These are phyloP conservation scores for Cryptococcus amylolentus DNA, from an alignment of 1,284 basidiomycete species.

Conservation along the genomic window DNA sequence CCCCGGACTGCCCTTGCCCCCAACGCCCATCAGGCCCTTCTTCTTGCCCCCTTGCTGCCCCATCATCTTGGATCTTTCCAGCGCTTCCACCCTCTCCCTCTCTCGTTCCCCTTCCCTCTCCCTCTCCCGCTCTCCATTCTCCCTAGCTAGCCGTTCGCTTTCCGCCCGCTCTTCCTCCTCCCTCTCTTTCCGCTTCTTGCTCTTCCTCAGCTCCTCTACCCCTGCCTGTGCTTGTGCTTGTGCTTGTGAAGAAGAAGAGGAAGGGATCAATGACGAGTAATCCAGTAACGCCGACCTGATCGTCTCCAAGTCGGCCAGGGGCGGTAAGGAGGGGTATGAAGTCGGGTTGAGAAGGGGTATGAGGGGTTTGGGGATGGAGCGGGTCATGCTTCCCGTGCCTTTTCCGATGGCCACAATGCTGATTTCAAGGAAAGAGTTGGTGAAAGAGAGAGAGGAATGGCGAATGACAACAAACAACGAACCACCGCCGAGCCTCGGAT, in stretches of 20 bases:
- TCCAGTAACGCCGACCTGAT: conserved; percentile 61
- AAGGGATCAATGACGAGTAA: conserved; percentile 57
- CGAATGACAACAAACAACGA: too few species aligned
- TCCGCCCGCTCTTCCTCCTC: conserved; percentile 66
- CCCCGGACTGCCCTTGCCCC: conserved; percentile 16
- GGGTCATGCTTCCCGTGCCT: not conserved
- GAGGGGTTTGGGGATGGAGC: conserved; percentile 24
- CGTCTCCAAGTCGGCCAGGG: conserved; percentile 65
- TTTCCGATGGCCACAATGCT: not conserved
- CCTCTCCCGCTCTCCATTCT: conserved; percentile 64
- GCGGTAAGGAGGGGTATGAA: conserved; percentile 56
- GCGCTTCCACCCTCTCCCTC: conserved; percentile 58
- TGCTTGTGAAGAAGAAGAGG: conserved; percentile 60
- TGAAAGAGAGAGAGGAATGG: too few species aligned
- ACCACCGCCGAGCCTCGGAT: too few species aligned
- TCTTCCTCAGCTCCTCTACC: conserved; percentile 64
- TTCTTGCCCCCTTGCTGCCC: conserved; percentile 25
- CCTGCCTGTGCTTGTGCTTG: conserved; percentile 56
- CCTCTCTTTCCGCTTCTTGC: conserved; percentile 66
- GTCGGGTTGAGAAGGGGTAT: conserved; percentile 37
- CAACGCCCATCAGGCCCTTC: conserved; percentile 6
- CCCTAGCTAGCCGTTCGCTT: conserved; percentile 64
- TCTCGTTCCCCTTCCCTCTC: conserved; percentile 64
- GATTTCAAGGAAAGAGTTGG: too few species aligned
- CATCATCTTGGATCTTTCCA: conserved; percentile 60